Evolutionary conservation across 768 basidiomycete genomes (phyloP), one percentile per base, ranked within the genome.

Genomic region (Cyclocybe aegerita): DNA sequence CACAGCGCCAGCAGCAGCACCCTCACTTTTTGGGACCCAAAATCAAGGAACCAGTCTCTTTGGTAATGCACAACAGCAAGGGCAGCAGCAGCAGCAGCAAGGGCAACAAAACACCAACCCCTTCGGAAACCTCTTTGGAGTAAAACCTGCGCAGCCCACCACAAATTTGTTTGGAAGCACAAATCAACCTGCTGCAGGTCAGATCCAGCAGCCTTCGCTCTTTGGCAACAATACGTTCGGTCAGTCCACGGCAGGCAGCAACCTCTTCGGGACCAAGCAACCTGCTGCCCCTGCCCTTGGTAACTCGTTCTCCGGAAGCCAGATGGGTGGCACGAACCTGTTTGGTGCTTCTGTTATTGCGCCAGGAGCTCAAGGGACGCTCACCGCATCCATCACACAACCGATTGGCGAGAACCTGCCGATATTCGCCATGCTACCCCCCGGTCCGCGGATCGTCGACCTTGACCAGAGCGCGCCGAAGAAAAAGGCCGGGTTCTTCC

Each of bases 331-430:
- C 7, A 46, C 52, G 11, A 50, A 49, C 39, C 14, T 62, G 4
- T 65, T 65, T 42, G 60, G 60, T 14, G 65, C 71, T 9, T 78
- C 79, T 31, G 60, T 68, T 0, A 63, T 63, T 39, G 68, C 70
- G 47, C 70, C 74, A n/a, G 80, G 70, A 31, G 71, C 73, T 37
- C 81, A 82, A 67, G 82, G 82, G 34, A 67, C 77, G 0, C 72
- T 96, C 46, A 88, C 86, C 7, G 90, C 93, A 1, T 94, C 94
- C 14, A 91, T 98, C 61, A 86, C 89, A 23, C 89, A 95, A 65
- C 90, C 90, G 7, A 85, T 93, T 55, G 81, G 79, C 31, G 74
- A 81, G 43, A 85, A 86, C 53, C 65, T 90, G 45, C 85, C 85
- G 4, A 85, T 88, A 44, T 91, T 86, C 64, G 82, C 79, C 46